Base-by-base conservation (phyloP, 495 filamentous ascomycete species). In the Trypethelium eluteriae region DNA sequence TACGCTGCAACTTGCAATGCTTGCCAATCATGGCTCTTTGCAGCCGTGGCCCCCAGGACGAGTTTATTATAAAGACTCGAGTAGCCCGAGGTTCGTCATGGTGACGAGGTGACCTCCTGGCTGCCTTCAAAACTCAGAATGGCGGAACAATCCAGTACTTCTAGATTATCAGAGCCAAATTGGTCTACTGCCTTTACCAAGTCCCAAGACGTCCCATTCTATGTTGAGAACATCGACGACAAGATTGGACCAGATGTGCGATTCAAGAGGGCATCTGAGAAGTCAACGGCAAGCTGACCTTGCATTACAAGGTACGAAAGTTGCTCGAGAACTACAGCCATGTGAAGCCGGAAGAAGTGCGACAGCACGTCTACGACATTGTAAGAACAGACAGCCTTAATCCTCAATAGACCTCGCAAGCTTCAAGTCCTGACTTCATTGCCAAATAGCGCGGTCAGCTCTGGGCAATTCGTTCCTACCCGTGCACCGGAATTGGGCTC, bases 391-490 rank as follows among this genome's bases (percentile, higher is more conserved):
- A n/a, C n/a, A n/a, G n/a, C n/a, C n/a, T n/a, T n/a, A n/a, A n/a
- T n/a, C n/a, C n/a, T n/a, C n/a, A n/a, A n/a, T n/a, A n/a, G n/a
- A n/a, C n/a, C n/a, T n/a, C n/a, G n/a, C n/a, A n/a, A n/a, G n/a
- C n/a, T n/a, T n/a, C n/a, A n/a, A n/a, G n/a, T n/a, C n/a, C n/a
- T n/a, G n/a, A n/a, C n/a, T n/a, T n/a, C n/a, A n/a, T n/a, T n/a
- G n/a, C n/a, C n/a, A 35, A 35, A 11, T 16, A 35, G 38, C 66
- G 69, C 50, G 69, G 68, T 32, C 63, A 50, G 35, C 62, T 62
- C 25, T 70, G 39, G 41, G 57, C 38, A 11, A 69, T 76, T 62
- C 72, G 73, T 47, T 35, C 53, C 16, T 69, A 66, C 47, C 69
- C 69, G 44, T 71, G 69, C 50, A 69, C 67, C 2, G 69, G 69